Conservation (phyloP, 2,329 filamentous ascomycete species). For the Claviceps sp. region DNA sequence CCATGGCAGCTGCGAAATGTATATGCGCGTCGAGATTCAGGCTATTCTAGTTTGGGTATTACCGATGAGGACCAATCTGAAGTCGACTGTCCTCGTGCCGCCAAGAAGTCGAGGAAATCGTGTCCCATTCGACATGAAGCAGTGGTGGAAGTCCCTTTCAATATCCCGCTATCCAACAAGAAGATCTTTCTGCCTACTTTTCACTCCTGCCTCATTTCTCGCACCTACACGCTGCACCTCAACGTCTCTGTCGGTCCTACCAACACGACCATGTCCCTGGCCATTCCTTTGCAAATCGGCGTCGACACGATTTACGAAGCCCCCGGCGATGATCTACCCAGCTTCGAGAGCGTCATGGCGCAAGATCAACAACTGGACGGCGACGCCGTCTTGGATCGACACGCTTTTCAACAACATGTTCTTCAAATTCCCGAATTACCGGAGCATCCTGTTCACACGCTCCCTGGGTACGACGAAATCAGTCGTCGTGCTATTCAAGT, state of each 20-base stretch:
- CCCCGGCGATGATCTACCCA: conserved; percentile 26
- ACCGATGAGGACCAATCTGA: conserved; percentile 21
- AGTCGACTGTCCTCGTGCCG: conserved; percentile 15
- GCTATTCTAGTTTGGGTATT: conserved; percentile 33
- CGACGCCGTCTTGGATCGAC: conserved; percentile 29
- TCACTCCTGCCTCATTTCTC: conserved; percentile 42
- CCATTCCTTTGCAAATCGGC: conserved; percentile 38
- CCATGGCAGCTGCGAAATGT: conserved; percentile 28
- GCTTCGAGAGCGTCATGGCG: conserved; percentile 34
- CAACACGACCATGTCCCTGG: conserved; percentile 29
- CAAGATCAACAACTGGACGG: conserved; percentile 28
- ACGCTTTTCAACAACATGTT: conserved; percentile 22
- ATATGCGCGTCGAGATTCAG: conserved; percentile 34
- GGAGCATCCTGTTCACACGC: conserved; percentile 18
- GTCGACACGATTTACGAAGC: conserved; percentile 25
- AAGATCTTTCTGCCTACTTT: conserved; percentile 43
- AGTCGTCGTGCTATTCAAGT: conserved; percentile 13
- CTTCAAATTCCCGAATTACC: conserved; percentile 20
- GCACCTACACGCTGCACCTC: conserved; percentile 40
- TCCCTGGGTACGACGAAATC: conserved; percentile 28
- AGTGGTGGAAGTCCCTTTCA: conserved; percentile 33
- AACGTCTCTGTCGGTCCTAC: conserved; percentile 28
- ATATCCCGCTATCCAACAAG: conserved; percentile 31
- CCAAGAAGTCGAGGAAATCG: conserved; percentile 13
- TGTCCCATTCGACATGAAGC: conserved; percentile 27